Conservation (phyloP, 192 early-diverging fungal genomes). For the Backusella sp. region DNA sequence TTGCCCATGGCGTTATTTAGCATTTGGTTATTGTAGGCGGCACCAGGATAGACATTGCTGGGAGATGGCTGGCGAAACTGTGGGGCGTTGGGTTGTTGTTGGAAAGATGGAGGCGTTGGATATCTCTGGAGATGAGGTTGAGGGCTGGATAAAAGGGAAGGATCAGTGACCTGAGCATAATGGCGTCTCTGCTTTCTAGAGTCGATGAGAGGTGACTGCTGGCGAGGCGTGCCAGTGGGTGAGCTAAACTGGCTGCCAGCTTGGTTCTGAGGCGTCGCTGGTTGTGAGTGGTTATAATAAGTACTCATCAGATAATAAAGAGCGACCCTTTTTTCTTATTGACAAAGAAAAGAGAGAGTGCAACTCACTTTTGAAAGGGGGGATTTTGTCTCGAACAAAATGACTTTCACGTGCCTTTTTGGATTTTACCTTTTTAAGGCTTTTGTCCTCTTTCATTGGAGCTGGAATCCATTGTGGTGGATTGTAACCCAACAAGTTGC, state of each 20-base stretch:
- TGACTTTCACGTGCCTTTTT: neutral
- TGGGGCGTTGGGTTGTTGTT: constrained; percentile 9
- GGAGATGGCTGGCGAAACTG: constrained; percentile 17
- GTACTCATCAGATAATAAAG: neutral
- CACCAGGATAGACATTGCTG: constrained; percentile 23
- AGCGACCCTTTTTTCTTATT: neutral
- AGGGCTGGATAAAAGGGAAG: neutral
- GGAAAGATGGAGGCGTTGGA: neutral
- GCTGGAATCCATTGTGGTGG: too few species aligned
- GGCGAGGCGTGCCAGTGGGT: neutral
- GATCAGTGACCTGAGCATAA: constrained; percentile 12
- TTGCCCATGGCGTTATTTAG: constrained; percentile 59
- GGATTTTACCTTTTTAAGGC: neutral
- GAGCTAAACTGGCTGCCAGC: neutral
- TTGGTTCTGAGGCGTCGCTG: neutral
- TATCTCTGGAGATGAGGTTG: neutral
- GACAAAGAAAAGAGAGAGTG: neutral
- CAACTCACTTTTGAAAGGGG: neutral
- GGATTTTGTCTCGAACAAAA: neutral
- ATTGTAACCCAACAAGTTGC: too few species aligned
- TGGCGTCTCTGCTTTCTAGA: constrained; percentile 12
- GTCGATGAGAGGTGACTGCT: constrained; percentile 8
- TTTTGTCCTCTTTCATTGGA: neutral
- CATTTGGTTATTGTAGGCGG: constrained; percentile 7
- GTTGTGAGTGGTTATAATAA: constrained; percentile 5